These are phyloP conservation scores for Colletotrichum cordylinicola DNA, from an alignment of 2,329 filamentous ascomycete species.

Conservation along the genomic window DNA sequence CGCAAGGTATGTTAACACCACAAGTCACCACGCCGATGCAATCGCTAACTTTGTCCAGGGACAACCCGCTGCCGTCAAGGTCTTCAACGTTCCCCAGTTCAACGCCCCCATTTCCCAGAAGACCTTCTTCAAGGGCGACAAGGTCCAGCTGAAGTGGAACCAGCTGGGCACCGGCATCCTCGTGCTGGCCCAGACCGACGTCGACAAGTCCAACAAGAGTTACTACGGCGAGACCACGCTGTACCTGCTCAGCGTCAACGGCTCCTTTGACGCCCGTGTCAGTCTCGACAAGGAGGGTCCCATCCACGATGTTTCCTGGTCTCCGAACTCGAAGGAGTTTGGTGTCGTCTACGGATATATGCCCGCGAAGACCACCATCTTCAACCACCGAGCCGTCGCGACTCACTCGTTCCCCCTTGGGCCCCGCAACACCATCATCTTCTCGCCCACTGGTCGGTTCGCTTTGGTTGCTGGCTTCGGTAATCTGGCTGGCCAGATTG, in stretches of 20 bases:
- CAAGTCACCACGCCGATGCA: background rate
- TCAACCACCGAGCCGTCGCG: constrained; percentile 85
- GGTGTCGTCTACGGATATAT: constrained; percentile 98
- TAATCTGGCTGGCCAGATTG: constrained; percentile 96
- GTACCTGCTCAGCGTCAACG: constrained; percentile 91
- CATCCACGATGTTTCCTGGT: constrained; percentile 98
- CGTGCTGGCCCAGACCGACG: constrained; percentile 95
- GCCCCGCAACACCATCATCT: constrained; percentile 93
- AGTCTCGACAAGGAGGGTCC: constrained; percentile 95
- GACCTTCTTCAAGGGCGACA: constrained; percentile 99
- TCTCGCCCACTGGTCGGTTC: constrained; percentile 92
- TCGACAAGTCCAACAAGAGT: constrained; percentile 98
- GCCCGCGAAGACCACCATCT: constrained; percentile 99
- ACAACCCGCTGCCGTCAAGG: constrained; percentile 90
- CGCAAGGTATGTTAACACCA: constrained; percentile 72
- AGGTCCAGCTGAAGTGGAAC: constrained; percentile 99
- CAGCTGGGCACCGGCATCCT: constrained; percentile 87
- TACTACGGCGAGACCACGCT: constrained; percentile 99
- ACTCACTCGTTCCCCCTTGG: constrained; percentile 86
- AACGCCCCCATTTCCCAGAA: constrained; percentile 86
- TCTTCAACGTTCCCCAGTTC: constrained; percentile 93
- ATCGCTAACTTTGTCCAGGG: constrained; percentile 60
- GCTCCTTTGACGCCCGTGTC: constrained; percentile 90
- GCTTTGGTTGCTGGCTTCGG: constrained; percentile 95
- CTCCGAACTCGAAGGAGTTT: constrained; percentile 96